Base-by-base conservation (phyloP, 306 rosid species). In the Prunus armeniaca region DNA sequence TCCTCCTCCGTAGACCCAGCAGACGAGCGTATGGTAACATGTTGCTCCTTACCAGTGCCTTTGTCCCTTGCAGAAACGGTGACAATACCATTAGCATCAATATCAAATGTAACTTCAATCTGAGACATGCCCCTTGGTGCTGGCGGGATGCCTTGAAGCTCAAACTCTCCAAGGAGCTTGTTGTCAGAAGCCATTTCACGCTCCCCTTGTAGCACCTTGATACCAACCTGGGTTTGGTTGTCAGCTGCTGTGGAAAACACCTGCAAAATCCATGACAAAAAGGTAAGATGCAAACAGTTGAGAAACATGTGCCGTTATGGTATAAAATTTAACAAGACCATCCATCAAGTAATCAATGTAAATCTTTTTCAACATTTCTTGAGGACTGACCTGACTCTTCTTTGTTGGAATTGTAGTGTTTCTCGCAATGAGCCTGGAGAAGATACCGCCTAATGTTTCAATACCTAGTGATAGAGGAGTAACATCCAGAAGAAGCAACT, bases 391-490 rank as follows among this genome's bases (percentile, higher is more conserved):
- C 97, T 91, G 98, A 30, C 97, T 87, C 90, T 93, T 93, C 75
- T 93, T 93, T 12, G 98, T 93, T 2, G 98, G 97, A 74, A 93
- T 93, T 19, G 98, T 93, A 5, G 97, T 93, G 89, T 93, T 93
- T 28, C 96, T 78, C 82, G 76, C 85, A 67, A 93, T 93, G 84
- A 93, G 81, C 86, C 91, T 84, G 20, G 98, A 88, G 65, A 93
- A 93, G 55, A 93, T 91, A 71, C 98, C 98, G 28, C 98, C 98
- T 84, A 93, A 70, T 28, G 98, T 93, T 81, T 93, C 98, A 17
- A 93, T 91, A 78, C 98, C 97, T 7, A 93, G 88, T 0, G 98
- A 93, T 10, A 93, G 86, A 24, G 98, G 97, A 13, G 97, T 93
- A 13, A 93, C 98, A 80, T 93, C 98, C 4, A 93, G 82, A 52